Evolutionary conservation across 1,284 basidiomycete species (phyloP), one percentile per base, ranked within the genome.

Genomic region (Hymenochaete sp.): DNA sequence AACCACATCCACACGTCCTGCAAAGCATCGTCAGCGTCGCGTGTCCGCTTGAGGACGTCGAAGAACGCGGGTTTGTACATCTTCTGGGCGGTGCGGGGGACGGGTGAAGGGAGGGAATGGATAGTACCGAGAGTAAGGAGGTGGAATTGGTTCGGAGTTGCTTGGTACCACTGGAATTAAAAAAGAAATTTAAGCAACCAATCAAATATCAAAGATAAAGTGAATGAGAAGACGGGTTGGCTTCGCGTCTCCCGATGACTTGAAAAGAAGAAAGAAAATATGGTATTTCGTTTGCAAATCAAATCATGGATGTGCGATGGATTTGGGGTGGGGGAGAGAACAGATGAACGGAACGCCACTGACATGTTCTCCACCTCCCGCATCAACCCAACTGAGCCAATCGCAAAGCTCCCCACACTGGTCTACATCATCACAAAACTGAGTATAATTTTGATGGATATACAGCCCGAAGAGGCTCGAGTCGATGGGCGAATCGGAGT

Each of bases 381-480:
- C 70, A 58, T 98, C 93, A 1, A 84, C 72, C 65, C 75, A 78
- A 54, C 91, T 93, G 44, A 98, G 64, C 59, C 78, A 79, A 25
- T 97, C 93, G 16, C 80, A 66, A 2, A 92, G 63, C 0, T 67
- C 71, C 2, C 75, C 73, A 50, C 82, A 82, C 50, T 98, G 71
- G 3, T 93, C 88, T 0, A 95, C 60, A 21, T 83, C 77, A 31
- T 73, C 65, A 56, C 85, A 91, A 59, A 91, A 98, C 43, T 82
- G 79, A 0, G 82, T 74, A 52, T 93, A 89, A 59, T 97, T 98
- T 59, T 98, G 92, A 53, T 98, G 93, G 2, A 95, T 72, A 61
- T 97, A 99, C 3, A 95, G 66, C 5, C 83, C 82, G 51, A 95
- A 86, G 1, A 96, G 70, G 1, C 87, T 87, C 0, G 89, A 78